Evolutionary conservation across 2,329 filamentous ascomycete genomes (phyloP), one percentile per base, ranked within the genome.

Genomic region (Colletotrichum echinochloae): DNA sequence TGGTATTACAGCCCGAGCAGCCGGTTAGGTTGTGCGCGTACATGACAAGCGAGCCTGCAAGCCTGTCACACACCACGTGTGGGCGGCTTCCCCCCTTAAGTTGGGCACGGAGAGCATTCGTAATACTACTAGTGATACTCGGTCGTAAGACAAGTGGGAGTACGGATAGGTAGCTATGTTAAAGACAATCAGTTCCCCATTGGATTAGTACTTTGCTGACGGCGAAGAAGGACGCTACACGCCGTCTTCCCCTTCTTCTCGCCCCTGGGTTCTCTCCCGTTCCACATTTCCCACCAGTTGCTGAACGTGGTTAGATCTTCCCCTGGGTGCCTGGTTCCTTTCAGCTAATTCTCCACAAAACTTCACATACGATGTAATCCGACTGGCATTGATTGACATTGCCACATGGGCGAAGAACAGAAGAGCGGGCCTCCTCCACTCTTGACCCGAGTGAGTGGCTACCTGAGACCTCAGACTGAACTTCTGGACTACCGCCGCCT

Each of bases 101-200:
- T 14, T 18, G 39, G 46, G 49, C 41, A 37, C 37, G 39, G 46
- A 55, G 60, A 33, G 33, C 49, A 61, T 33, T n/a, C n/a, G n/a
- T n/a, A n/a, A n/a, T n/a, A n/a, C n/a, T n/a, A n/a, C n/a, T n/a
- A n/a, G n/a, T n/a, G n/a, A n/a, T n/a, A n/a, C n/a, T n/a, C n/a
- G n/a, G n/a, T n/a, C 11, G 49, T 26, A 61, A 37, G 28, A 46
- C 11, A 35, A 33, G 67, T 70, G 56, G 67, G n/a, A 49, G n/a
- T n/a, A n/a, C n/a, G n/a, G n/a, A n/a, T n/a, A n/a, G n/a, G n/a
- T n/a, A n/a, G n/a, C n/a, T n/a, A 60, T 26, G n/a, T 30, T 33
- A 30, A 61, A 65, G 61, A 65, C 55, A 60, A 69, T 66, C 55
- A 60, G 55, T 66, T 68, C 37, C 66, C 65, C 44, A 66, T 41